phyloP scores from a whole-genome alignment of 805 yeast genomes.

The Candida nanaspora region DNA sequence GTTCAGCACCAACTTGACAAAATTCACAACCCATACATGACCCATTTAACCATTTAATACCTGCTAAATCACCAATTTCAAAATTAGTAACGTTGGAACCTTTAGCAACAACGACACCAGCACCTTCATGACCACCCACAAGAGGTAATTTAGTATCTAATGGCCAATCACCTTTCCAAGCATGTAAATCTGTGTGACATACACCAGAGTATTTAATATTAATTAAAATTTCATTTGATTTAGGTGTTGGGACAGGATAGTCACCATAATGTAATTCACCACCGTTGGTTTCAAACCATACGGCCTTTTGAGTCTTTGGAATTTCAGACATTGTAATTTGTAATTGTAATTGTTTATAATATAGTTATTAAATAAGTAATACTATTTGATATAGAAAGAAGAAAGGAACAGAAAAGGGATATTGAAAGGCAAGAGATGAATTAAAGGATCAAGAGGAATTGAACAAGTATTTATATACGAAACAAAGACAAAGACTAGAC shows the following conservation, averaged over 20 bases:
- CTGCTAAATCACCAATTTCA: conserved; percentile 75
- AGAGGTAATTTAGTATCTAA: conserved; percentile 64
- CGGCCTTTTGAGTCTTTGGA: conserved; percentile 67
- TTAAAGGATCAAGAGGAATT: too few relatives aligned
- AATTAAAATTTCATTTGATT: conserved; percentile 68
- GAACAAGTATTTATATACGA: too few relatives aligned
- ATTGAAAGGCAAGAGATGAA: too few relatives aligned
- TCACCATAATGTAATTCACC: conserved; percentile 63
- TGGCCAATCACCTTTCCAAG: conserved; percentile 95
- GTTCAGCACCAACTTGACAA: conserved; percentile 61
- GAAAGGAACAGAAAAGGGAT: background rate
- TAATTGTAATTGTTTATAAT: background rate
- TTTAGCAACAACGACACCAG: conserved; percentile 74
- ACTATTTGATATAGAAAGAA: background rate
- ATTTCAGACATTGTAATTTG: conserved; percentile 33
- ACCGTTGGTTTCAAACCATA: conserved; percentile 57
- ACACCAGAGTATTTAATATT: conserved; percentile 86
- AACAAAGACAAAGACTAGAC: too few relatives aligned
- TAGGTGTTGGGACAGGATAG: conserved; percentile 76
- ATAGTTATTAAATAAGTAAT: background rate
- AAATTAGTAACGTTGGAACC: conserved; percentile 65
- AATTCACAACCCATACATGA: conserved; percentile 73
- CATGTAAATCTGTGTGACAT: conserved; percentile 91
- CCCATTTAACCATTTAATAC: conserved; percentile 78
- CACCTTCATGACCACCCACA: conserved; percentile 90